Evolutionary conservation across 2,329 filamentous ascomycete genomes (phyloP).

Genomic region (Dichotomopilus funicola): DNA sequence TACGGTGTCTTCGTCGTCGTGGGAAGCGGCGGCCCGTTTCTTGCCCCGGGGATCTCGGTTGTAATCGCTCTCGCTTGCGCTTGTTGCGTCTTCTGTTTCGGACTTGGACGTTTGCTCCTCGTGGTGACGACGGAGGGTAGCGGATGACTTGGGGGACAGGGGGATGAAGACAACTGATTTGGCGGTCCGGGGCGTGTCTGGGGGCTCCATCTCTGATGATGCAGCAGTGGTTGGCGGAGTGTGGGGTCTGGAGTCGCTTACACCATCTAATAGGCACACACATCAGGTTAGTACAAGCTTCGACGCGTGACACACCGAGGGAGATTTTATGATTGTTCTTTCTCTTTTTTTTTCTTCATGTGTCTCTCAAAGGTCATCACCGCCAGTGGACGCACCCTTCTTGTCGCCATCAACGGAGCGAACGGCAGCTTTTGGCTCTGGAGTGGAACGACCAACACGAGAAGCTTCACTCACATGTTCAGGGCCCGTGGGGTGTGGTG

Average conservation of each 20-base stretch:
- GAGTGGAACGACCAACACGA: slow-evolving; percentile 21
- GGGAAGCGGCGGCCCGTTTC: no score
- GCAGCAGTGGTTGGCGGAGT: not conserved
- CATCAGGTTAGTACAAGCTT: not conserved
- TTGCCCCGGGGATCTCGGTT: slow-evolving; percentile 11
- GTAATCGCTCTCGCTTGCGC: slow-evolving; percentile 6
- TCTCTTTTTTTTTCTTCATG: not conserved
- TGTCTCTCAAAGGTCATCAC: slow-evolving; percentile 7
- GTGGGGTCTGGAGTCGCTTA: slow-evolving; percentile 9
- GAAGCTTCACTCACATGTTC: slow-evolving; percentile 28
- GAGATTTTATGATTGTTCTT: not conserved
- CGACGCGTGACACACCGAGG: not conserved
- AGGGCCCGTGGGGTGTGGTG: slow-evolving; percentile 19
- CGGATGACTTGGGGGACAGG: slow-evolving; percentile 43
- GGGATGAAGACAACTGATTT: slow-evolving; percentile 44
- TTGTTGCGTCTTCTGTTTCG: slow-evolving; percentile 7
- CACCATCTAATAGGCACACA: slow-evolving; percentile 19
- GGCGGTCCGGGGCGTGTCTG: slow-evolving; percentile 16
- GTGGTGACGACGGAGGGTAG: slow-evolving; percentile 38
- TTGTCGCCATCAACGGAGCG: slow-evolving; percentile 16
- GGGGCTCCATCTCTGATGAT: slow-evolving; percentile 8
- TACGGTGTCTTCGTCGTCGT: slow-evolving; percentile 33
- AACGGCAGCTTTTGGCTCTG: slow-evolving; percentile 17
- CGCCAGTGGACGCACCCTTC: slow-evolving; percentile 26
- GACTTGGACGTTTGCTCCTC: slow-evolving; percentile 27